These are phyloP conservation scores for Pythium dissotocum DNA, from an alignment of 352 stramenopile genomes.

Conservation along the genomic window DNA sequence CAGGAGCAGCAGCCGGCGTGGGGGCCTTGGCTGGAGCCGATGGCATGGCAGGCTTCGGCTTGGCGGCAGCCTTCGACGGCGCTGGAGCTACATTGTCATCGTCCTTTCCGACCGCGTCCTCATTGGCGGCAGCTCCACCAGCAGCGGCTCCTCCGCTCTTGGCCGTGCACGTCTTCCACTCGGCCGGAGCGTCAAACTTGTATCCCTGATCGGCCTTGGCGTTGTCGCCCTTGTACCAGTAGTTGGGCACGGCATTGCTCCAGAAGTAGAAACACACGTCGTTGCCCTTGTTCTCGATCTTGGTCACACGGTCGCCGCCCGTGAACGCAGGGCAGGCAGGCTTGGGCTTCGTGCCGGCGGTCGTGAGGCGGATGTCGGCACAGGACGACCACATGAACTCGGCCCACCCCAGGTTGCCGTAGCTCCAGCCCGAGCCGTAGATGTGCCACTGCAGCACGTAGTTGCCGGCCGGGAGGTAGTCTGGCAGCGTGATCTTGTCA, in stretches of 20 bases:
- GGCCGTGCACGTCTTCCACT: background rate
- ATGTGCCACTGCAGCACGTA: constrained; percentile 21
- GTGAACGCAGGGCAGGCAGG: constrained; percentile 12
- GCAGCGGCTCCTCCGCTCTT: background rate
- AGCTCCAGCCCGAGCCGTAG: constrained; percentile 6
- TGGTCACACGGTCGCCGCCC: constrained; percentile 19
- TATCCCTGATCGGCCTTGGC: constrained; percentile 4
- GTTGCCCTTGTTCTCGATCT: constrained; percentile 16
- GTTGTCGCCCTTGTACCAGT: constrained; percentile 12
- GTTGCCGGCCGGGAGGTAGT: constrained; percentile 15
- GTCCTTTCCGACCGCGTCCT: background rate
- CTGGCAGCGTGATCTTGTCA: constrained; percentile 20
- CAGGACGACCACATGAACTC: constrained; percentile 9
- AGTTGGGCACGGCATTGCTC: constrained; percentile 8
- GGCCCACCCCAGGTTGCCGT: constrained; percentile 12
- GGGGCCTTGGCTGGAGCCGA: too few relatives aligned
- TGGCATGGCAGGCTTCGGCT: too few relatives aligned
- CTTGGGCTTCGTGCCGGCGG: background rate
- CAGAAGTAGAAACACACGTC: constrained; percentile 22
- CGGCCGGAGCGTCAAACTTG: constrained; percentile 8
- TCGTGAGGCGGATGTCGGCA: constrained; percentile 13
- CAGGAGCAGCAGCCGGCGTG: background rate
- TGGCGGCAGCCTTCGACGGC: too few relatives aligned
- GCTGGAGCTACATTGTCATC: background rate
- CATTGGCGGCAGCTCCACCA: background rate